Base-by-base conservation (phyloP, 1,139 yeast genomes). In the Wickerhamomyces sp. region DNA sequence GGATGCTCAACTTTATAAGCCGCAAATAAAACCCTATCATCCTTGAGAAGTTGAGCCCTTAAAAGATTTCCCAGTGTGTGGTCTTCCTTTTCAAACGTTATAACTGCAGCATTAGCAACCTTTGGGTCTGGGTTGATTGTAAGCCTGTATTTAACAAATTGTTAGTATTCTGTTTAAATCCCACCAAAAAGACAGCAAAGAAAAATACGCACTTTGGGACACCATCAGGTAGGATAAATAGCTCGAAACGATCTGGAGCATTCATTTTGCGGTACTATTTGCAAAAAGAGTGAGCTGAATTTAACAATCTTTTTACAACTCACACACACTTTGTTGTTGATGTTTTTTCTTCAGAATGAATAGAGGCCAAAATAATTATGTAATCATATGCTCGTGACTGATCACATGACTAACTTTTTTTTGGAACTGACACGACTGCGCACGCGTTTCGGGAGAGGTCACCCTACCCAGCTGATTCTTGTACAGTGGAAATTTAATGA, bases 1-100 rank as follows among this genome's bases (percentile, higher is more conserved):
- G 99, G 99, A 66, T 92, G 99, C 63, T 90, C 97, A 31, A 92
- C 90, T 63, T 92, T 92, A 71, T 92, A 92, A 33, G 97, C 98
- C 31, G 96, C 97, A 63, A 90, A 92, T 34, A 92, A 62, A 16
- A 92, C 99, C 49, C 84, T 78, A 36, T 82, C 80, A 61, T 92
- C 97, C 58, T 82, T 81, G 47, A 88, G 72, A 38, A 92, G 75
- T 60, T 90, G 96, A 27, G 92, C 81, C 59, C 96, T 76, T 44
- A 92, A 73, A 56, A 92, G 65, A 61, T 92, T 92, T 20, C 96
- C 98, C 43, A 92, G 72, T 2, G 99, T 94, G 60, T 92, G 99
- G 63, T 92, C 99, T 63, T 92, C 99, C 60, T 96, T 82, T 63
- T 92, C 97, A 51, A 92, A 88, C 50, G 86, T 88, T 52, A 92